Evolutionary conservation across 2,329 filamentous ascomycete species (phyloP), one percentile per base, ranked within the genome.

Genomic region (Xylariaceae sp.): DNA sequence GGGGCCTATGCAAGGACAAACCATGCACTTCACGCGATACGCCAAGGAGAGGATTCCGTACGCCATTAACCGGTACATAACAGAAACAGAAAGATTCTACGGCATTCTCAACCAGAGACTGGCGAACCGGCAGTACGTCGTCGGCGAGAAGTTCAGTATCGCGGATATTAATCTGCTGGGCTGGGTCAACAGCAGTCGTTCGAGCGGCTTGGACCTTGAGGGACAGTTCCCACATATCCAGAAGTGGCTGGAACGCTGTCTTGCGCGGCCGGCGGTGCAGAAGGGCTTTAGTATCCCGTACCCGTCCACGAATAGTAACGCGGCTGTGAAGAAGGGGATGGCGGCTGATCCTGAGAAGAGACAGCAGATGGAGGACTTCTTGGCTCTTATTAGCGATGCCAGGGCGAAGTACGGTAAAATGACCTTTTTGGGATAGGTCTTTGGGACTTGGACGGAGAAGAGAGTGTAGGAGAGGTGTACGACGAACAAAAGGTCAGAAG

Each of bases 11-110:
- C 88, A 91, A 73, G 88, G 85, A 18, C 88, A 92, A 71, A 85
- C 87, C 60, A 87, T 88, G 72, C 88, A 92, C 75, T 92, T 92
- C 76, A 72, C 78, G 56, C 80, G 83, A 44, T 86, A 87, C 67
- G 83, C 87, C 3, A 83, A 86, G 48, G 86, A 90, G 68, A 82
- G 81, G 68, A 87, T 90, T 67, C 79, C 85, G 53, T 92, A 91
- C 72, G 85, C 80, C 53, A 81, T 88, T 11, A 86, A 88, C 69
- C 83, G 89, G 47, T 93, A 92, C 73, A 78, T 87, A 56, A 90
- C 88, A 68, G 90, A 93, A 77, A 84, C 86, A 1, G 81, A 88
- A 64, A 83, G 90, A 2, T 79, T 93, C 1, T 92, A 92, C 73
- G 81, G 86, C 23, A 78, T 92, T 15, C 79, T 93, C 1, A 82